Evolutionary conservation across 2,329 filamentous ascomycete genomes (phyloP), one percentile per base, ranked within the genome.

Genomic region (Lomentospora prolificans): DNA sequence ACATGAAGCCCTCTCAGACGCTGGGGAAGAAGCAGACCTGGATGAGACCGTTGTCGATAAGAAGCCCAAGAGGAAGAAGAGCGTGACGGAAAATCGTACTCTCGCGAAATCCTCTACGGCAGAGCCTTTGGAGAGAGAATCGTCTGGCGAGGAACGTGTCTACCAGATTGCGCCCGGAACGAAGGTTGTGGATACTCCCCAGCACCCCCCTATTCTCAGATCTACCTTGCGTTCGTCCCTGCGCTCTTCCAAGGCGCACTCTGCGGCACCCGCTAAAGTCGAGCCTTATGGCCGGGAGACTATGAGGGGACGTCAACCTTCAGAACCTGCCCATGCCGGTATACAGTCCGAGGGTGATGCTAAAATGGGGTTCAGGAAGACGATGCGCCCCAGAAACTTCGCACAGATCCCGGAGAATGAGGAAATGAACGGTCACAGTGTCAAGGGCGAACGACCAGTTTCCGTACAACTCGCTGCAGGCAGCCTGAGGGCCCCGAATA

Each of bases 1-100:
- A 63, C 72, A 69, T 3, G 81, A 84, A 57, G 78, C 78, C 2
- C 66, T 77, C 51, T 75, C 81, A 57, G 75, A 81, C 50, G 76
- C 74, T 2, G 78, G 70, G 8, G 69, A 72, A 5, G 76, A 79
- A 30, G 71, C 69, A 2, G 73, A 78, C 54, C 64, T 66, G 10
- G 73, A 75, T 36, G 71, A 70, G 12, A 62, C 61, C 31, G 57
- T 63, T 12, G 59, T 59, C 36, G 62, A 62, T 58, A 51, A 65
- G 46, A 62, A 63, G 58, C 57, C 61, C 57, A 66, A 66, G 63
- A 60, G 66, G 31, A 66, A 70, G 63, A 71, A 74, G 60, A 63
- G 69, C 56, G 64, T 61, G 33, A 68, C 62, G 48, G 73, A 72
- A 60, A 75, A 75, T 7, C 36, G 36, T 22, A 25, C 36, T 17